phyloP scores from a whole-genome alignment of 1,284 basidiomycete genomes.

The Garcileccinum viscosum region DNA sequence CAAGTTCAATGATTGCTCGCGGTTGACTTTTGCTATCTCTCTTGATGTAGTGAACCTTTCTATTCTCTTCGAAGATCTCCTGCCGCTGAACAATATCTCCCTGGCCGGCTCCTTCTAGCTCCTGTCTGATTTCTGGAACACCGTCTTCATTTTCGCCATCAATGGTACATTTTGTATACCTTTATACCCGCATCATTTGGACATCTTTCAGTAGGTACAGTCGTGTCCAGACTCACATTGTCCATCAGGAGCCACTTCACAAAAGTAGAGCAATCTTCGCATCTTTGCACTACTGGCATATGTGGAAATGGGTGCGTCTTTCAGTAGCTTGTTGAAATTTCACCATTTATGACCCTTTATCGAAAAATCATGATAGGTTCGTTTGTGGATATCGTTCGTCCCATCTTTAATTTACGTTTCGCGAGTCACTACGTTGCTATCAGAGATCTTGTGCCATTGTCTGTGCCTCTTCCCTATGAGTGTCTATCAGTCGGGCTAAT shows the following conservation, averaged over 20 bases:
- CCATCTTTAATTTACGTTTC: constrained; percentile 24
- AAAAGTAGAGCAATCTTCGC: constrained; percentile 81
- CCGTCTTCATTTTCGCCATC: constrained; percentile 80
- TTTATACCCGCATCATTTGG: background rate
- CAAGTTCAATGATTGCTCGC: too few species aligned
- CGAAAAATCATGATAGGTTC: constrained; percentile 88
- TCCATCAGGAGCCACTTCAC: constrained; percentile 83
- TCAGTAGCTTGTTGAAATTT: too few species aligned
- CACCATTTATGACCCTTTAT: too few species aligned
- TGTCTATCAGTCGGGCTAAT: constrained; percentile 39
- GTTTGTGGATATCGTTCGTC: too few species aligned
- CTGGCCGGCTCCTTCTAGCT: constrained; percentile 68
- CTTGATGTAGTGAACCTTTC: too few species aligned
- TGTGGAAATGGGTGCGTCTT: too few species aligned
- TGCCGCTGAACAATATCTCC: constrained; percentile 34
- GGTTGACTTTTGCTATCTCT: too few species aligned
- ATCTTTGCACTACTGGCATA: constrained; percentile 89
- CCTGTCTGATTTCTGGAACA: constrained; percentile 76
- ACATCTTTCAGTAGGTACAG: constrained; percentile 59
- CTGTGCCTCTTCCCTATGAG: constrained; percentile 39
- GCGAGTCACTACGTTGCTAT: constrained; percentile 76
- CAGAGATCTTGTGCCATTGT: constrained; percentile 84
- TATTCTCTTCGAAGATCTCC: background rate
- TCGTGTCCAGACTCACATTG: constrained; percentile 78
- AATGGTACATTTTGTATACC: constrained; percentile 63